A percentile compares a stretch with the other conserved stretches of the same genome.
phyloP scores from a whole-genome alignment of 208 protist species.

The Leishmania aethiopica region DNA sequence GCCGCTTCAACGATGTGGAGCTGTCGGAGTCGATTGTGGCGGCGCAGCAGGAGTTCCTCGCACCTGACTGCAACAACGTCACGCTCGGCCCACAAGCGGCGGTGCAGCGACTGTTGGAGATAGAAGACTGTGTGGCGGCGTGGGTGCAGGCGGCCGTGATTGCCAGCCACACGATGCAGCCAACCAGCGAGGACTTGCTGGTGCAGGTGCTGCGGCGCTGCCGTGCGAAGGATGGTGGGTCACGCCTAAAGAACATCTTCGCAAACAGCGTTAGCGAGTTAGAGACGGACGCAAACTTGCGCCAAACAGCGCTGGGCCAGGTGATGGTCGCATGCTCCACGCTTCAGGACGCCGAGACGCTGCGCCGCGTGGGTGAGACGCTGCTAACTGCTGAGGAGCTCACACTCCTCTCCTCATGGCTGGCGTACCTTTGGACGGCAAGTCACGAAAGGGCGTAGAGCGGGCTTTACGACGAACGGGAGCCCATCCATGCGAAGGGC shows the following conservation, averaged over 20 bases:
- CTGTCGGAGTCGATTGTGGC: conserved; percentile 46
- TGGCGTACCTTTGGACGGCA: conserved; percentile 38
- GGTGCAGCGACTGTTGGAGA: conserved; percentile 61
- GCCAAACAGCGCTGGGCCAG: conserved; percentile 54
- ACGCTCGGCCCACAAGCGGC: conserved; percentile 56
- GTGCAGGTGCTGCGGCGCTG: conserved; percentile 73
- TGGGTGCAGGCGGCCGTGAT: conserved; percentile 71
- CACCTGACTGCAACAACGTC: conserved; percentile 33
- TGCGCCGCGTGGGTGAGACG: conserved; percentile 45
- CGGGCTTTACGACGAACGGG: background rate
- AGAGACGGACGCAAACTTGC: conserved; percentile 47
- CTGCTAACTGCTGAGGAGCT: conserved; percentile 58
- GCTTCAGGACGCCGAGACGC: conserved; percentile 34
- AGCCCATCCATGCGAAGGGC: background rate
- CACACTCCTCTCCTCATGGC: conserved; percentile 52
- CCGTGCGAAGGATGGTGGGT: conserved; percentile 53
- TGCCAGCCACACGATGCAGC: conserved; percentile 35
- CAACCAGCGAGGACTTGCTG: conserved; percentile 56
- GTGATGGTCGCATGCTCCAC: conserved; percentile 35
- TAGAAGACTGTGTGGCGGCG: conserved; percentile 44
- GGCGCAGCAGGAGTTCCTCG: conserved; percentile 55
- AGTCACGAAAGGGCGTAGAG: conserved; percentile 12
- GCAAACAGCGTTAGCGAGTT: conserved; percentile 63
- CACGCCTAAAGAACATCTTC: conserved; percentile 30
- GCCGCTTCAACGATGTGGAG: conserved; percentile 40